phyloP scores from a whole-genome alignment of 495 filamentous ascomycete genomes.

The Endocarpon pusillum region DNA sequence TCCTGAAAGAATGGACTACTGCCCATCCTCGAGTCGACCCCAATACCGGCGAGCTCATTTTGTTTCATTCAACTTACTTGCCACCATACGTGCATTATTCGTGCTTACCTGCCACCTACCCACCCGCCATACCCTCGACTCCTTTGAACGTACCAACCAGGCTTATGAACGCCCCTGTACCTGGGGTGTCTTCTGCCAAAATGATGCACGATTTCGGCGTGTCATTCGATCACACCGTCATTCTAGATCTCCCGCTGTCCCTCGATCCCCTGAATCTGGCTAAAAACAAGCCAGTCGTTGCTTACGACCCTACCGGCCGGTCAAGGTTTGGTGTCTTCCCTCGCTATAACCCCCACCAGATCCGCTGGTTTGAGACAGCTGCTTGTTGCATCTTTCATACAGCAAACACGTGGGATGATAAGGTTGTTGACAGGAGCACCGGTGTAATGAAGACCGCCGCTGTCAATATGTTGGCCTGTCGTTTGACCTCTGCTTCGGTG shows the following conservation, averaged over 20 bases:
- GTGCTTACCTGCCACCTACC: conserved; percentile 25
- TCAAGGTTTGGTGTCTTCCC: conserved; percentile 50
- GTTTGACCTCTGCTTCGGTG: conserved; percentile 39
- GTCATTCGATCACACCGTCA: conserved; percentile 37
- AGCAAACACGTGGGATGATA: conserved; percentile 44
- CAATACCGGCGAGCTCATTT: conserved; percentile 39
- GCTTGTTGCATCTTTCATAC: conserved; percentile 51
- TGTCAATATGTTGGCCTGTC: conserved; percentile 44
- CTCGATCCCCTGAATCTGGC: conserved; percentile 41
- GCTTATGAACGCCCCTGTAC: conserved; percentile 29
- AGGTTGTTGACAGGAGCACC: conserved; percentile 5
- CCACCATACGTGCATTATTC: conserved; percentile 50
- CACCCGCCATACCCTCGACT: conserved; percentile 6
- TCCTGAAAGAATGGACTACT: conserved; percentile 50
- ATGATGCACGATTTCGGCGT: conserved; percentile 63
- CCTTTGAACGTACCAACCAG: background rate
- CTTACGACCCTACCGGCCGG: conserved; percentile 31
- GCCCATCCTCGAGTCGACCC: conserved; percentile 49
- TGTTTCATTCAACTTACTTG: conserved; percentile 42
- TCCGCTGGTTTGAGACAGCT: conserved; percentile 47
- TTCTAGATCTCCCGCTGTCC: conserved; percentile 47
- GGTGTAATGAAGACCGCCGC: conserved; percentile 8
- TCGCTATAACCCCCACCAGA: conserved; percentile 30
- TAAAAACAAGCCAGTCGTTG: conserved; percentile 32
- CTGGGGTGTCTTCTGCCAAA: conserved; percentile 40